Evolutionary conservation across 306 rosid species (phyloP).

Genomic region (Vachellia pachyceras): DNA sequence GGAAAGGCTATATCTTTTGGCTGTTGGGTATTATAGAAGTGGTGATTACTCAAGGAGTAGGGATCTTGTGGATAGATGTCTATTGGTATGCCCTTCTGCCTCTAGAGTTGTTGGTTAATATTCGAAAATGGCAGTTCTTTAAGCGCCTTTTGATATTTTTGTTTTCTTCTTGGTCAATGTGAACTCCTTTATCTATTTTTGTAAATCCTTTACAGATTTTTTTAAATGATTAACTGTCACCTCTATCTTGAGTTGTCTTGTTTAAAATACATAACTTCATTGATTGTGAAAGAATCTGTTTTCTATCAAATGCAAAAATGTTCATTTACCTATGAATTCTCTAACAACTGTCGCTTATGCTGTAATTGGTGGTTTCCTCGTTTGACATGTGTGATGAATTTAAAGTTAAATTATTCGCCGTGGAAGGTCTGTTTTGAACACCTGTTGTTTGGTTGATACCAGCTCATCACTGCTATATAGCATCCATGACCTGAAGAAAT

Average conservation of each 20-base stretch:
- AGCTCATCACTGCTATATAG: background rate
- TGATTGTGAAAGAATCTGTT: conserved; percentile 12
- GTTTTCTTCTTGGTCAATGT: background rate
- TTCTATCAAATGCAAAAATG: conserved; percentile 15
- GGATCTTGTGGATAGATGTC: conserved; percentile 71
- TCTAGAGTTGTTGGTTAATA: background rate
- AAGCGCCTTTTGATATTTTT: background rate
- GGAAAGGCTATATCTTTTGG: conserved; percentile 89
- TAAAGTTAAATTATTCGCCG: background rate
- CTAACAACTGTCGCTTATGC: background rate
- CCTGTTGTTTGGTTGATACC: conserved; percentile 12
- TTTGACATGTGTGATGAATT: background rate
- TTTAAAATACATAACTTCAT: background rate
- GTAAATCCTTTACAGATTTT: background rate
- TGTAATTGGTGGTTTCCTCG: background rate
- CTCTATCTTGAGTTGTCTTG: conserved; percentile 12
- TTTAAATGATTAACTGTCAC: conserved; percentile 2
- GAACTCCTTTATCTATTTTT: conserved; percentile 6
- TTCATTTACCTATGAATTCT: background rate
- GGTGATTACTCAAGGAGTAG: conserved; percentile 78
- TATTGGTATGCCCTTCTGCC: conserved; percentile 54
- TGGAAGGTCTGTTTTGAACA: conserved; percentile 2
- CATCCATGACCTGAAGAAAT: conserved; percentile 1
- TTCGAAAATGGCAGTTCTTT: conserved; percentile 6
- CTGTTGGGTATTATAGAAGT: conserved; percentile 74